Evolutionary conservation across 352 stramenopile species (phyloP).

Genomic region (Phytophthora citricola): DNA sequence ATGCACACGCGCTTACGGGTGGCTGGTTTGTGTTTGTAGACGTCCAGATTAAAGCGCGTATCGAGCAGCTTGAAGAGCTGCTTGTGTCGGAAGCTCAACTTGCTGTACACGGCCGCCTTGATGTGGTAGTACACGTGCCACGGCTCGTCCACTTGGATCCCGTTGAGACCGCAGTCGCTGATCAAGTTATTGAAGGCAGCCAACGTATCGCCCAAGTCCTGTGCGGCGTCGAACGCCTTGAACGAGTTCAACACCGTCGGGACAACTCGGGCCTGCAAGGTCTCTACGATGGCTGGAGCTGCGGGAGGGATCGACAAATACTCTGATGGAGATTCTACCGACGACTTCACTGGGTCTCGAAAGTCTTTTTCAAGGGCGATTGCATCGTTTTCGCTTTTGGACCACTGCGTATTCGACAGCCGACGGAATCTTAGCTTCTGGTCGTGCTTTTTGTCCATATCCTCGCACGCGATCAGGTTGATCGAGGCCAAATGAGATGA

Average conservation of each 20-base stretch:
- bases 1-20: constrained; percentile 66
- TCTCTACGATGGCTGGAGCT: constrained; percentile 9
- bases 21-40: constrained; percentile 55
- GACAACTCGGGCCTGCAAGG: constrained; percentile 9
- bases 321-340: constrained; percentile 9
- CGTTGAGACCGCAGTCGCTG: constrained; percentile 51
- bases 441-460: constrained; percentile 51
- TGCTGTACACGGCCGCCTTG: constrained; percentile 54
- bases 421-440: constrained; percentile 44
- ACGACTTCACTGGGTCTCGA: background rate
- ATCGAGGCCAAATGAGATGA: constrained; percentile 64
- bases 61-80: constrained; percentile 76
- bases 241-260: constrained; percentile 50
- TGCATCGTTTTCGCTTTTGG: constrained; percentile 16
- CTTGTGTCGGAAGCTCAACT: constrained; percentile 71
- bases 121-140: constrained; percentile 64
- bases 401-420: constrained; percentile 34
- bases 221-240: constrained; percentile 58
- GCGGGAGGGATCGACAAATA: constrained; percentile 14
- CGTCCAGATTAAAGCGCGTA: constrained; percentile 49
- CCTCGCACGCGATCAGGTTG: constrained; percentile 66
- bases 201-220: constrained; percentile 62
- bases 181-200: constrained; percentile 50
- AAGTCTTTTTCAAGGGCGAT: constrained; percentile 22
- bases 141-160: constrained; percentile 47